Evolutionary conservation across 148 eudicot species (phyloP).

Genomic region (Camellia lanceoleosa): DNA sequence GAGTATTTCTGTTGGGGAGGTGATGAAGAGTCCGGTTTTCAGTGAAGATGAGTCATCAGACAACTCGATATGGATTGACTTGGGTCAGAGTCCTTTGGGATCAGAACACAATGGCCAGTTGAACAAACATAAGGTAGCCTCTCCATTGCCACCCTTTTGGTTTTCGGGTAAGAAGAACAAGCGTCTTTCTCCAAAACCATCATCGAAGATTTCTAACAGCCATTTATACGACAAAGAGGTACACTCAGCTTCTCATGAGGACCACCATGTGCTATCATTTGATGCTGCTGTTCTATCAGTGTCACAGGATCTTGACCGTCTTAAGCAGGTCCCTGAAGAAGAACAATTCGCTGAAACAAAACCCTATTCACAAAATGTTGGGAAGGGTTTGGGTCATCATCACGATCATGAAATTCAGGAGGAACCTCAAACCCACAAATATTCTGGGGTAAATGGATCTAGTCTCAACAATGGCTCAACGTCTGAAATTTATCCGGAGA

Average conservation of each 20-base stretch:
- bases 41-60: constrained; percentile 99
- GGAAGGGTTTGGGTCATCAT: constrained; percentile 19
- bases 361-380: constrained; percentile 22
- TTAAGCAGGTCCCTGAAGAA: constrained; percentile 48
- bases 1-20: constrained; percentile 75
- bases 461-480: constrained; percentile 27
- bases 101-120: constrained; percentile 49
- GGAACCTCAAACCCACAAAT: constrained; percentile 42
- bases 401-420: constrained; percentile 59
- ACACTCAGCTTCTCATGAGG: constrained; percentile 21
- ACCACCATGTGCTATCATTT: constrained; percentile 59
- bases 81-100: constrained; percentile 88
- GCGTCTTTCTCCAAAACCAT: constrained; percentile 52
- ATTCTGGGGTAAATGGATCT: constrained; percentile 31
- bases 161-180: constrained; percentile 57
- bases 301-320: constrained; percentile 55
- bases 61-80: constrained; percentile 91
- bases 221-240: constrained; percentile 45
- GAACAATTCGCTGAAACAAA: constrained; percentile 25
- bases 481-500: constrained; percentile 46
- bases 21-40: constrained; percentile 93
- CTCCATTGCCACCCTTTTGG: constrained; percentile 70
- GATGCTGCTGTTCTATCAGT: constrained; percentile 88
- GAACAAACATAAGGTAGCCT: constrained; percentile 44
- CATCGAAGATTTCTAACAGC: constrained; percentile 43